These are phyloP conservation scores for Cladosporium halotolerans DNA, from an alignment of 2,329 filamentous ascomycete genomes.

Conservation along the genomic window DNA sequence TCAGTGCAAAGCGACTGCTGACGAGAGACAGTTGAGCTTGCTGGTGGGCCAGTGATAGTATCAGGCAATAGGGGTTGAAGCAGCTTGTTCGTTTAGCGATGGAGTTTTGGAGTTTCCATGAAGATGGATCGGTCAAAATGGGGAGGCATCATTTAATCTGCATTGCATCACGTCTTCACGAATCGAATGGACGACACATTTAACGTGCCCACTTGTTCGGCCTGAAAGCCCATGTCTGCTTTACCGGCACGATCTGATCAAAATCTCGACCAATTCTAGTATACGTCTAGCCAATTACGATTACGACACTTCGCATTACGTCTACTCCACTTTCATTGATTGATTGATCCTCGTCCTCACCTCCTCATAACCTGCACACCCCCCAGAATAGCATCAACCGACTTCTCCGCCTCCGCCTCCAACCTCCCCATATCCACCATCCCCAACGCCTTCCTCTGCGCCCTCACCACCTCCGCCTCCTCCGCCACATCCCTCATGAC, in stretches of 20 bases:
- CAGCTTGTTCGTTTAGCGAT: slow-evolving; percentile 3
- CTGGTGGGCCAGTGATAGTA: slow-evolving; percentile 5
- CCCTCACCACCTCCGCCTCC: slow-evolving; percentile 66
- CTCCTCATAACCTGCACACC: slow-evolving; percentile 3
- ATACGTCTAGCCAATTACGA: too few species aligned
- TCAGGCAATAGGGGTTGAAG: background rate
- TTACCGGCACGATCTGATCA: too few species aligned
- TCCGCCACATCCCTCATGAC: slow-evolving; percentile 71
- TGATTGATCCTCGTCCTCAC: background rate
- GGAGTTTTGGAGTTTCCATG: slow-evolving; percentile 6
- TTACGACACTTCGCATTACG: background rate
- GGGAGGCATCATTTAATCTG: background rate
- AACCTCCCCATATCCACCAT: slow-evolving; percentile 59
- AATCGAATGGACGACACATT: background rate
- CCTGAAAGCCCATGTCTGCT: background rate
- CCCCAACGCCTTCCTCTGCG: slow-evolving; percentile 61
- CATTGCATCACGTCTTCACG: too few species aligned
- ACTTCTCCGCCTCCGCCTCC: slow-evolving; percentile 57
- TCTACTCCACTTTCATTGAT: too few species aligned
- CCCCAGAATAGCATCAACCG: slow-evolving; percentile 34
- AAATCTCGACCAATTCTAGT: too few species aligned
- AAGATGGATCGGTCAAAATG: background rate
- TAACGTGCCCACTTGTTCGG: background rate
- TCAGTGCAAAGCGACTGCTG: background rate
- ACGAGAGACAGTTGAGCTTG: slow-evolving; percentile 6